Evolutionary conservation across 2,329 filamentous ascomycete genomes (phyloP), one percentile per base, ranked within the genome.

Genomic region (Colletotrichum godetiae): DNA sequence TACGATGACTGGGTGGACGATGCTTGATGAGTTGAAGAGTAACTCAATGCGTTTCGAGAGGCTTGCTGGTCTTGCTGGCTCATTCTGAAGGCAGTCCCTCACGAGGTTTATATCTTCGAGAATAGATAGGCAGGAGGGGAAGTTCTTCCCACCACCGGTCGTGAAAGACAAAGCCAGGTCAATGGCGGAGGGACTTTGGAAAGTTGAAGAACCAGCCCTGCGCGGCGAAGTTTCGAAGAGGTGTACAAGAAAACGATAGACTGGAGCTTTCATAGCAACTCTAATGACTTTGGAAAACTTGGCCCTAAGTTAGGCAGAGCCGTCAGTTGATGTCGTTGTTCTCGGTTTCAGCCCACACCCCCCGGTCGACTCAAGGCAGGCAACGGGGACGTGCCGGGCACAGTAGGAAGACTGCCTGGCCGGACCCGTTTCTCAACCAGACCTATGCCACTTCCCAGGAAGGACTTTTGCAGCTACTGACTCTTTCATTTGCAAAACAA

Each of bases 101-200:
- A 33, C 53, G 56, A 61, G 49, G 27, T 71, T 73, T 74, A 74
- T 74, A 74, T 74, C 58, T 62, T 31, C 12, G 24, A 22, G 22
- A 15, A 46, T n/a, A 52, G 33, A n/a, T 22, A 57, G 46, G 19
- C 15, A 31, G 46, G 42, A 11, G 35, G 29, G 29, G 65, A 27
- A 29, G 46, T 70, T 42, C 59, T 46, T 31, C 49, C 31, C 42
- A 53, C 49, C 22, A 10, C 24, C 22, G 29, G 56, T 57, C 60
- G 57, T 68, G 29, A 49, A 46, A 37, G 52, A 24, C 31, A 22
- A 65, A 35, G 58, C 49, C 24, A 65, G 60, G 49, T 65, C 12
- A 22, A 70, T 19, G 55, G 42, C 53, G 59, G 46, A 68, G 69
- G 70, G 56, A 73, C 70, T 73, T 73, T 73, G 70, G 67, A 49